Conservation (phyloP, 495 filamentous ascomycete species). For the Chaetomium fimeti region DNA sequence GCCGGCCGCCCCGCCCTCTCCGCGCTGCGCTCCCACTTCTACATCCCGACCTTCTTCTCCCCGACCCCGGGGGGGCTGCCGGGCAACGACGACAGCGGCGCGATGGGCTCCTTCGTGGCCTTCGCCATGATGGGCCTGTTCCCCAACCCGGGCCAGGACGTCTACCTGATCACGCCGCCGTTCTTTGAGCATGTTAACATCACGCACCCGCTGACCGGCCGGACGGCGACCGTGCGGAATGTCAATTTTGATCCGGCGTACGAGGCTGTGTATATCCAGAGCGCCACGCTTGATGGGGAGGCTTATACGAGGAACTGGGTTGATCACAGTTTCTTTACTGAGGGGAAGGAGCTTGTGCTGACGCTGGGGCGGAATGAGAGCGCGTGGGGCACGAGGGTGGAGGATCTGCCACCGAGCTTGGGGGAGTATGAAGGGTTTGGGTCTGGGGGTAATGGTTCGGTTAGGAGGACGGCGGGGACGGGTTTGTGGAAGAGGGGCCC, state of each 20-base stretch:
- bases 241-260: slow-evolving; percentile 66
- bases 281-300: slow-evolving; percentile 63
- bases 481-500: slow-evolving; percentile 5
- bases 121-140: slow-evolving; percentile 73
- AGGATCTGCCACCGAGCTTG: slow-evolving; percentile 63
- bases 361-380: slow-evolving; percentile 64
- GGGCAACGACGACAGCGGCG: slow-evolving; percentile 70
- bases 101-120: slow-evolving; percentile 69
- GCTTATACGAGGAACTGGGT: slow-evolving; percentile 70
- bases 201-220: slow-evolving; percentile 58
- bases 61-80: slow-evolving; percentile 61
- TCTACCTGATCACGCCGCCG: slow-evolving; percentile 68
- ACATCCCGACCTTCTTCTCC: slow-evolving; percentile 66
- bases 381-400: slow-evolving; percentile 62
- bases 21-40: slow-evolving; percentile 58
- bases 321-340: slow-evolving; percentile 69
- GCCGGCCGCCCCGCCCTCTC: slow-evolving; percentile 65
- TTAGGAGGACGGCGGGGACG: slow-evolving; percentile 12
- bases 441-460: slow-evolving; percentile 24
- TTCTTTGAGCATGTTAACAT: slow-evolving; percentile 66
- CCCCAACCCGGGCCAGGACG: slow-evolving; percentile 71
- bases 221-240: slow-evolving; percentile 59
- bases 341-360: slow-evolving; percentile 67
- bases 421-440: slow-evolving; percentile 40
- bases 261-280: slow-evolving; percentile 65